Conservation (phyloP, 768 basidiomycete genomes). For the Mycena polygramma region DNA sequence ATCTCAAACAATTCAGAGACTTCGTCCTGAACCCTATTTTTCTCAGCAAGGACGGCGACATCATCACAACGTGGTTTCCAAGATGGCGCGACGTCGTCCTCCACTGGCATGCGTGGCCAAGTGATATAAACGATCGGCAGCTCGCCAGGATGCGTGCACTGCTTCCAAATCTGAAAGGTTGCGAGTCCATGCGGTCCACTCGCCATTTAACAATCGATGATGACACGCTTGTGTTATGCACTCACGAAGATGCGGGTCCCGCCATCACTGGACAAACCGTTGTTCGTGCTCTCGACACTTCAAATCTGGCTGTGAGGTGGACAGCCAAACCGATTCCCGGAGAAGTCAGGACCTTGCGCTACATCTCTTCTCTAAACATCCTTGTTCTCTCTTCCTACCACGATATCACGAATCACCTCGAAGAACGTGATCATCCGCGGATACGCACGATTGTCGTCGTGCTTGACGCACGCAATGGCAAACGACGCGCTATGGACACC, state of each 20-base stretch:
- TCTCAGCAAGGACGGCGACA: conserved; percentile 18
- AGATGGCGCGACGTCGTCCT: conserved; percentile 22
- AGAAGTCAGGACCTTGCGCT: conserved; percentile 11
- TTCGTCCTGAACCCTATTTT: conserved; percentile 4
- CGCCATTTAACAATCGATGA: conserved; percentile 20
- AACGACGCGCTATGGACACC: conserved; percentile 20
- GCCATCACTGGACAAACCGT: conserved; percentile 10
- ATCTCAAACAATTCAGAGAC: conserved; percentile 19
- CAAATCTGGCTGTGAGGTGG: conserved; percentile 20
- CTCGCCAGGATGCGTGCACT: conserved; percentile 18
- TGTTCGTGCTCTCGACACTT: conserved; percentile 17
- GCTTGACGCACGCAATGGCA: conserved; percentile 24
- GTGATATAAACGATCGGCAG: conserved; percentile 6
- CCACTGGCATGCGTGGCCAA: conserved; percentile 19
- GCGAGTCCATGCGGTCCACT: conserved; percentile 15
- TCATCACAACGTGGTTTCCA: conserved; percentile 25
- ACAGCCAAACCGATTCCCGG: conserved; percentile 20
- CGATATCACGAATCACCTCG: conserved; percentile 20
- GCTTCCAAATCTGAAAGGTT: conserved; percentile 14
- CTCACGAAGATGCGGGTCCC: conserved; percentile 12
- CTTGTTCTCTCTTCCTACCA: conserved; percentile 22
- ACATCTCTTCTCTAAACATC: conserved; percentile 11
- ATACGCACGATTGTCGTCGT: conserved; percentile 19
- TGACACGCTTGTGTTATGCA: conserved; percentile 20
- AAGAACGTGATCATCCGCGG: conserved; percentile 20